Evolutionary conservation across 1,139 yeast genomes (phyloP).

Genomic region (Yamadazyma trypodendri): DNA sequence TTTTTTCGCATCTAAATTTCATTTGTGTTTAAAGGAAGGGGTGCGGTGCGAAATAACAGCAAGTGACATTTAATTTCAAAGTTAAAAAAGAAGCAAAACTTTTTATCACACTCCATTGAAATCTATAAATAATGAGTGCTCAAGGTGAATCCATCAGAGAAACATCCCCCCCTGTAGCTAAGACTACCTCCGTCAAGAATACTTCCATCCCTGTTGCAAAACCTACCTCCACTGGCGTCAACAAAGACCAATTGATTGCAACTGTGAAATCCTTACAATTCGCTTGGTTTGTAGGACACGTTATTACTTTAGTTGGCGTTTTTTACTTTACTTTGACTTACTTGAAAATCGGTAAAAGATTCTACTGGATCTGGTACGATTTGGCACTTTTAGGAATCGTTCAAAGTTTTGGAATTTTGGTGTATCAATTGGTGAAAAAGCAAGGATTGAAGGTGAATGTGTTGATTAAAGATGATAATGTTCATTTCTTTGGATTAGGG

Average conservation of each 20-base stretch:
- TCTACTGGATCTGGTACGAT: conserved; percentile 52
- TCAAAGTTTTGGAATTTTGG: conserved; percentile 74
- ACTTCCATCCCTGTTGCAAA: conserved; percentile 3
- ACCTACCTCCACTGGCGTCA: conserved; percentile 5
- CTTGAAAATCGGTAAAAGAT: conserved; percentile 20
- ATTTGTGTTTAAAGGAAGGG: too few relatives aligned
- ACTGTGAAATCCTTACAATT: conserved; percentile 47
- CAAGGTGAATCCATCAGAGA: too few relatives aligned
- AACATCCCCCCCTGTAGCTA: too few relatives aligned
- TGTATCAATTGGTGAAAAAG: conserved; percentile 52
- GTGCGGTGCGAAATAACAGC: too few relatives aligned
- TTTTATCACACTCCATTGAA: background rate
- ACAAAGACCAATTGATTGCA: conserved; percentile 17
- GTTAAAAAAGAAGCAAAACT: conserved; percentile 4
- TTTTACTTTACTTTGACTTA: conserved; percentile 54
- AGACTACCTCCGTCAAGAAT: background rate
- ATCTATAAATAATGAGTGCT: too few relatives aligned
- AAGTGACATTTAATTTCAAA: background rate
- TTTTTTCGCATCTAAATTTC: too few relatives aligned
- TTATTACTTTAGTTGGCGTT: conserved; percentile 56
- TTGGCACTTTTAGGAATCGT: conserved; percentile 64
- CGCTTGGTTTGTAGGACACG: conserved; percentile 72
- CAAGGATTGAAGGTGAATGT: conserved; percentile 33
- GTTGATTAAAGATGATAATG: conserved; percentile 43
- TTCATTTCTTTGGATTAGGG: conserved; percentile 50